Conservation (phyloP, 75 land plant species). For the Isoetes taiwanensis region DNA sequence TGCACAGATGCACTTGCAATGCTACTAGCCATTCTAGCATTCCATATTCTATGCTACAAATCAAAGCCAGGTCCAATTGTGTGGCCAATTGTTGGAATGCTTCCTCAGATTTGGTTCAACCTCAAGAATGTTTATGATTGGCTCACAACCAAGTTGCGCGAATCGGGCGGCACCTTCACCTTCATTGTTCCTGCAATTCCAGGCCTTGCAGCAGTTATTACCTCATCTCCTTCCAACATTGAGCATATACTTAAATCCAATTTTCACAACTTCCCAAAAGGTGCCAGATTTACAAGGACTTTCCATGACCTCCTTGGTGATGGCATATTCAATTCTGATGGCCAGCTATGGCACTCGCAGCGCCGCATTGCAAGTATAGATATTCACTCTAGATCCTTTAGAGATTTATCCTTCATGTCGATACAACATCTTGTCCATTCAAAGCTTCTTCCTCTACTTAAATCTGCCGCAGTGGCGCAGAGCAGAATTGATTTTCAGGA, state of each 20-base stretch:
- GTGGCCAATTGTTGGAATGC: conserved; percentile 83
- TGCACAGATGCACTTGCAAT: too few relatives aligned
- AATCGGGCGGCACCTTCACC: conserved; percentile 48
- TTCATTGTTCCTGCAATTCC: conserved; percentile 52
- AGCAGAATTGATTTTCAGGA: not conserved
- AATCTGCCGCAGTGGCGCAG: not conserved
- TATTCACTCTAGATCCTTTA: conserved; percentile 31
- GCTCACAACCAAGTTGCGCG: conserved; percentile 34
- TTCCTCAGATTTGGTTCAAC: conserved; percentile 47
- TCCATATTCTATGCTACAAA: too few relatives aligned
- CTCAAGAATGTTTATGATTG: conserved; percentile 58
- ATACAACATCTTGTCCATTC: conserved; percentile 13
- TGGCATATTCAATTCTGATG: conserved; percentile 73
- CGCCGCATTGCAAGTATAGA: conserved; percentile 50
- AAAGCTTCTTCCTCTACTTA: conserved; percentile 30
- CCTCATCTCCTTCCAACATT: conserved; percentile 51
- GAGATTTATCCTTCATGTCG: conserved; percentile 15
- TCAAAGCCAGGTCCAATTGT: too few relatives aligned
- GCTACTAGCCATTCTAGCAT: too few relatives aligned
- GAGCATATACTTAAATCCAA: conserved; percentile 53
- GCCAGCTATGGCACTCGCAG: conserved; percentile 46
- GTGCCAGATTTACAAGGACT: conserved; percentile 36
- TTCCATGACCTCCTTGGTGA: conserved; percentile 63
- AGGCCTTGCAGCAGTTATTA: conserved; percentile 31
- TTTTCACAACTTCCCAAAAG: conserved; percentile 66